Evolutionary conservation across 306 rosid genomes (phyloP), one percentile per base, ranked within the genome.

Genomic region (Vigna hirtella): DNA sequence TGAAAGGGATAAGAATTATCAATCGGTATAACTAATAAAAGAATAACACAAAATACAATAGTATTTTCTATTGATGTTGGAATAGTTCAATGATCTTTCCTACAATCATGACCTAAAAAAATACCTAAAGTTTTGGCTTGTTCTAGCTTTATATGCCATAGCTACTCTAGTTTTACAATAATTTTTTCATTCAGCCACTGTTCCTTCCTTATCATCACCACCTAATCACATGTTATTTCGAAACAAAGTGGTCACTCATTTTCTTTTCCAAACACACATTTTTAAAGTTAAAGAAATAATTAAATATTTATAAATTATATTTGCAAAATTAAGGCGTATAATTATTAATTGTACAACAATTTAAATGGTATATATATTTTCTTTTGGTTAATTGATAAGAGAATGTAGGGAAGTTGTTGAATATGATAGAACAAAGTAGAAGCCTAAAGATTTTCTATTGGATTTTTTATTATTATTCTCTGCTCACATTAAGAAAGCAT

Each of bases 211-310:
- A 15, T 61, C 67, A 14, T 15, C 43, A 59, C 20, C 45, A 22
- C n/a, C 34, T 61, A 28, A n/a, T 61, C 67, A 61, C 67, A 30
- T 61, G 67, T 30, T 61, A 61, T 30, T 61, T 30, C 13, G 2
- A 30, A 61, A 30, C 43, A 61, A 53, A 53, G 12, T 42, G 12
- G 47, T 9, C 2, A 42, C 7, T 9, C 4, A 9, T 7, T 42
- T 42, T 42, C 47, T 42, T 9, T 42, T 42, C 47, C 7, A 34
- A 40, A 9, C 12, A 9, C 47, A 1, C 47, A 42, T 42, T 9
- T 42, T 2, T 9, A 11, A 42, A 42, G 47, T 9, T 2, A 8
- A 42, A 42, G 47, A 6, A 36, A 36, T 36, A 36, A 36, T 42
- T 34, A 34, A 32, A 32, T 32, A 5, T 32, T 32, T 32, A 32